Conservation (phyloP, 2,329 filamentous ascomycete genomes). For the Diaporthe citrichinensis region DNA sequence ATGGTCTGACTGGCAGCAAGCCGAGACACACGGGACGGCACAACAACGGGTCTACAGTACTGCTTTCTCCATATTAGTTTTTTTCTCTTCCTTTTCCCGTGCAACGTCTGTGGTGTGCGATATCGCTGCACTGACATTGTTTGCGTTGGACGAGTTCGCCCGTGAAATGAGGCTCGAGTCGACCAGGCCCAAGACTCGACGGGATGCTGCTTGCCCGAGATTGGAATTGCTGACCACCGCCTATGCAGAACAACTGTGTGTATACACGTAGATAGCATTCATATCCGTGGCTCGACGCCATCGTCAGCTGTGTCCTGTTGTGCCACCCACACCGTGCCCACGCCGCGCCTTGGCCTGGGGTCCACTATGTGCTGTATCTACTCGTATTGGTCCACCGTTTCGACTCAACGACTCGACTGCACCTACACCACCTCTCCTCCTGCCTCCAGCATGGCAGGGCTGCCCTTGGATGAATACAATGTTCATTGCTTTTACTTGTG, state of each 20-base stretch:
- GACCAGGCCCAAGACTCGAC: constrained; percentile 16
- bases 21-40: constrained; percentile 7
- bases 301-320: constrained; percentile 4
- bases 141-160: constrained; percentile 2
- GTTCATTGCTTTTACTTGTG: not conserved
- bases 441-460: too few species aligned
- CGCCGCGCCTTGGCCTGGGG: constrained; percentile 20
- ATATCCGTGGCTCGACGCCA: not conserved
- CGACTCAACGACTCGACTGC: not conserved
- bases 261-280: not conserved
- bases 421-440: too few species aligned
- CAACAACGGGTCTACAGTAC: constrained; percentile 6
- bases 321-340: constrained; percentile 11
- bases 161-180: constrained; percentile 13
- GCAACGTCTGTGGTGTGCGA: constrained; percentile 6
- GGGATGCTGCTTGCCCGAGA: not conserved
- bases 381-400: not conserved
- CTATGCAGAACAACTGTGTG: not conserved
- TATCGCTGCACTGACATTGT: not conserved
- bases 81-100: not conserved
- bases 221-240: constrained; percentile 23
- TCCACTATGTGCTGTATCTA: not conserved
- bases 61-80: not conserved
- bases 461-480: not conserved
- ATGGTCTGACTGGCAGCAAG: constrained; percentile 9